These are phyloP conservation scores for Aspergillus sp. DNA, from an alignment of 2,329 filamentous ascomycete genomes.

Conservation along the genomic window DNA sequence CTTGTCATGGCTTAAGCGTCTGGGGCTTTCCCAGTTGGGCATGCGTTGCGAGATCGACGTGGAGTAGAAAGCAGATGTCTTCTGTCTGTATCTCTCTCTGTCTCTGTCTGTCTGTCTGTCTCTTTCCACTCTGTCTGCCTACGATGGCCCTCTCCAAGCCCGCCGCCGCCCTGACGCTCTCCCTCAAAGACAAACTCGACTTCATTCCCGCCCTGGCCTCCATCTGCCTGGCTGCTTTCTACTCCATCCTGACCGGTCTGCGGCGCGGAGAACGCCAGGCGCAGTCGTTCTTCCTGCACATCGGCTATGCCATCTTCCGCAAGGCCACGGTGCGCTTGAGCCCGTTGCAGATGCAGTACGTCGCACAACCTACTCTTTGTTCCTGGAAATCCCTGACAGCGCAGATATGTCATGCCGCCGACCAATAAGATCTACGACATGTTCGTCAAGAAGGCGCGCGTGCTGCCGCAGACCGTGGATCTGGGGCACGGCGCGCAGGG, in stretches of 20 bases:
- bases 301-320: slow-evolving; percentile 27
- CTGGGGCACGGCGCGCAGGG: slow-evolving; percentile 25
- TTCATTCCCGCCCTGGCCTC: slow-evolving; percentile 23
- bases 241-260: slow-evolving; percentile 19
- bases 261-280: slow-evolving; percentile 21
- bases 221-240: slow-evolving; percentile 17
- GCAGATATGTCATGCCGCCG: slow-evolving; percentile 13
- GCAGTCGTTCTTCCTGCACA: slow-evolving; percentile 21
- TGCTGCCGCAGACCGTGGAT: slow-evolving; percentile 19
- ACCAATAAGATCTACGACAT: slow-evolving; percentile 21
- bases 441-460: slow-evolving; percentile 16
- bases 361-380: background rate
- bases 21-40: slow-evolving; percentile 10
- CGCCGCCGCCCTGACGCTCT: slow-evolving; percentile 14
- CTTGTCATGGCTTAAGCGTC: too few relatives aligned
- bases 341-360: slow-evolving; percentile 22
- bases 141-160: slow-evolving; percentile 10
- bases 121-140: slow-evolving; percentile 1
- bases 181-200: slow-evolving; percentile 22
- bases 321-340: slow-evolving; percentile 21
- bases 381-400: background rate
- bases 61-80: slow-evolving; percentile 1
- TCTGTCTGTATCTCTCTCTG: background rate
- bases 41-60: slow-evolving; percentile 7
- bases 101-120: slow-evolving; percentile 1